phyloP scores from a whole-genome alignment of 2,329 filamentous ascomycete genomes.

The Chaetomium sp. region DNA sequence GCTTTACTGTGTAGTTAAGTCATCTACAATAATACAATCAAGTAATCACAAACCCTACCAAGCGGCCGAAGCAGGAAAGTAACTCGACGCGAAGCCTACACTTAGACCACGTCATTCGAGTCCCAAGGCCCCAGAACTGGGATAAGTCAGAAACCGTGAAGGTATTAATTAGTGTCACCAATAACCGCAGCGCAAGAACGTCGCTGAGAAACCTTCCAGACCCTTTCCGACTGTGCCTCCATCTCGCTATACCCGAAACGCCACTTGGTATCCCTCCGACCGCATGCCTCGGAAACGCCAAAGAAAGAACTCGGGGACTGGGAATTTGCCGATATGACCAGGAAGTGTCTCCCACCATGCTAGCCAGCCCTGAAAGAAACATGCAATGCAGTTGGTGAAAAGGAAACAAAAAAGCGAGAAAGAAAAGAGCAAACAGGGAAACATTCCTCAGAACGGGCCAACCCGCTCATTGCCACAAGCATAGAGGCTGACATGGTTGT shows the following conservation, averaged over 20 bases:
- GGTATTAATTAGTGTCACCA: conserved; percentile 8
- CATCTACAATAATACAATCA: background rate
- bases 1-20: background rate
- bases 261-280: conserved; percentile 11
- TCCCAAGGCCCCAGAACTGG: background rate
- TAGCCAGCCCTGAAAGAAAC: too few species aligned
- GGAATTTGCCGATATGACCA: background rate
- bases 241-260: conserved; percentile 11
- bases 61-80: background rate
- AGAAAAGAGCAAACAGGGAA: background rate
- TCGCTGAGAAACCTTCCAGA: background rate
- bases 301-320: background rate
- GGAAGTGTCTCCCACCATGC: background rate
- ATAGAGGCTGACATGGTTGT: conserved; percentile 89
- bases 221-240: background rate
- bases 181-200: background rate
- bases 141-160: background rate
- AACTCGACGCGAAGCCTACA: background rate
- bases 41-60: background rate
- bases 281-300: conserved; percentile 6
- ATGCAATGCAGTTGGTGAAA: background rate
- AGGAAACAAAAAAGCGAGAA: background rate
- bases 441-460: conserved; percentile 20
- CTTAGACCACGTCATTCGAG: background rate
- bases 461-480: conserved; percentile 60